A percentile compares a stretch with the other conserved stretches of the same genome.
phyloP scores from a whole-genome alignment of 2,329 filamentous ascomycete species.

The Claviceps cyperi region DNA sequence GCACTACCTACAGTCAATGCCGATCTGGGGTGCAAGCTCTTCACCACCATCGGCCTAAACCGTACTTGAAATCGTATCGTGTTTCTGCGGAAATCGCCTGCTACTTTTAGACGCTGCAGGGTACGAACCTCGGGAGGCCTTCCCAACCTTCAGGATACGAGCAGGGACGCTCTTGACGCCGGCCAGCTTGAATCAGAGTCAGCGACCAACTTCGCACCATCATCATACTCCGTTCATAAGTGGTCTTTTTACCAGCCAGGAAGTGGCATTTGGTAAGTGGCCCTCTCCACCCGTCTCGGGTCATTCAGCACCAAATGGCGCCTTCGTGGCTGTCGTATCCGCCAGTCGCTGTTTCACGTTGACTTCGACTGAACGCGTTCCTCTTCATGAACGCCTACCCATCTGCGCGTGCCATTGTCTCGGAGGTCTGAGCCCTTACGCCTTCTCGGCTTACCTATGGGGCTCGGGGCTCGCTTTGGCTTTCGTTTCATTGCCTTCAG shows the following conservation, averaged over 20 bases:
- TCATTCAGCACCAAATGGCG: background rate
- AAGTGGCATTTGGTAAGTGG: background rate
- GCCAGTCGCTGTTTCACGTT: background rate
- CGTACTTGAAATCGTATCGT: background rate
- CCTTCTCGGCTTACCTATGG: background rate
- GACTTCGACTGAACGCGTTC: background rate
- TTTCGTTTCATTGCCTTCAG: constrained; percentile 7
- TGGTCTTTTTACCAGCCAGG: background rate
- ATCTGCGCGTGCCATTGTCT: background rate
- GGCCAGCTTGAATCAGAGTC: background rate
- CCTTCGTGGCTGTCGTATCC: background rate
- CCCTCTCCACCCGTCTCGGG: background rate
- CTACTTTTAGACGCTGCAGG: background rate
- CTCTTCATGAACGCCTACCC: background rate
- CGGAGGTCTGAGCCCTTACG: background rate
- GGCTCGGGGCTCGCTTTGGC: background rate
- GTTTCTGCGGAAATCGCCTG: background rate
- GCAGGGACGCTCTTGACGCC: background rate
- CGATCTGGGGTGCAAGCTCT: background rate
- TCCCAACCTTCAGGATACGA: background rate
- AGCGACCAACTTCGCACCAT: background rate
- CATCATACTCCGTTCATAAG: background rate
- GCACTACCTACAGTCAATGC: background rate
- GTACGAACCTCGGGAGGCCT: background rate
- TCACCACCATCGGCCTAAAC: background rate